Conservation (phyloP, 2,329 filamentous ascomycete genomes). For the Colletotrichum abscissum region DNA sequence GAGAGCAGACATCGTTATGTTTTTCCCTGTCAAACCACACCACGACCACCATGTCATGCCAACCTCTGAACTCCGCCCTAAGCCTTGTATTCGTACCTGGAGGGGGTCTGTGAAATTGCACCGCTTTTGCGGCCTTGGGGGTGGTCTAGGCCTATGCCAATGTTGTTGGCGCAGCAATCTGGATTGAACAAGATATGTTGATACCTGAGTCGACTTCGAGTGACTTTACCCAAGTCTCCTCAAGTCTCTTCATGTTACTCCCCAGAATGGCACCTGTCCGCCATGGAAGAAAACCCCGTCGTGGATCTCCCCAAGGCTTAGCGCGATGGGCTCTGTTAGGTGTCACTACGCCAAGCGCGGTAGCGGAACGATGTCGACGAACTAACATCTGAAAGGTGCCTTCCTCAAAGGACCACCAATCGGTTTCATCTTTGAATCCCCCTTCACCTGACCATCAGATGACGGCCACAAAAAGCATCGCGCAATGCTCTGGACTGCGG, state of each 20-base stretch:
- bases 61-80: constrained; percentile 4
- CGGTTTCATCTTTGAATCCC: background rate
- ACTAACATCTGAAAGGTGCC: background rate
- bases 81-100: background rate
- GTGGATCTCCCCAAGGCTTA: constrained; percentile 7
- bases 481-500: background rate
- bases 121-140: background rate
- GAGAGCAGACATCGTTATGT: constrained; percentile 5
- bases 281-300: background rate
- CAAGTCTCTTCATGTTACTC: constrained; percentile 17
- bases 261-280: background rate
- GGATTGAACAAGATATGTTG: background rate
- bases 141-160: constrained; percentile 2
- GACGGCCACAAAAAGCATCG: constrained; percentile 6
- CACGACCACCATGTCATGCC: constrained; percentile 13
- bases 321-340: background rate
- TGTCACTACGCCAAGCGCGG: constrained; percentile 4
- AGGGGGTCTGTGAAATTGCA: constrained; percentile 1
- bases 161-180: constrained; percentile 22
- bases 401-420: constrained; percentile 1
- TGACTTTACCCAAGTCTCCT: constrained; percentile 18
- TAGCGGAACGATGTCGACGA: background rate
- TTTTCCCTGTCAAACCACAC: background rate
- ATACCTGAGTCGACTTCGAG: constrained; percentile 11
- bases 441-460: background rate